Conservation (phyloP, 2,329 filamentous ascomycete genomes). For the Aaosphaeria arxii region DNA sequence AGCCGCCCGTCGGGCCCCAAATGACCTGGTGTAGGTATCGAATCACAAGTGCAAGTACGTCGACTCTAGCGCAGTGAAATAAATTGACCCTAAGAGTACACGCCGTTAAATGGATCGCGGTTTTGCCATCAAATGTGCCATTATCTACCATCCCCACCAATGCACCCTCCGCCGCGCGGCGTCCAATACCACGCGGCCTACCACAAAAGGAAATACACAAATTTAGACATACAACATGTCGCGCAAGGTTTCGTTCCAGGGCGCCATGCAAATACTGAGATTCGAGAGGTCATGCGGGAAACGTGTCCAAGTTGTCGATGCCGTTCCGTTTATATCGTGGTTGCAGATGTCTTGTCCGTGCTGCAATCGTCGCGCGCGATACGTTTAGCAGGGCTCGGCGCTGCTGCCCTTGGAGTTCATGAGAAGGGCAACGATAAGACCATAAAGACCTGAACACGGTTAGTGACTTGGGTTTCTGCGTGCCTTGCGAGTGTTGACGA, state of each 20-base stretch:
- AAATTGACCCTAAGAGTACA: constrained; percentile 10
- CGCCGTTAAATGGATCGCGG: constrained; percentile 8
- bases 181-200: neutral
- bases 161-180: neutral
- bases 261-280: constrained; percentile 23
- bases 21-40: too few species aligned
- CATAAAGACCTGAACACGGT: constrained; percentile 76
- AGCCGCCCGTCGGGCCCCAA: too few species aligned
- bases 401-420: constrained; percentile 87
- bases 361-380: constrained; percentile 20
- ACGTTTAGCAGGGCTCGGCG: constrained; percentile 14
- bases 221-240: constrained; percentile 35
- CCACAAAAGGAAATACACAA: constrained; percentile 28
- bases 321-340: constrained; percentile 10
- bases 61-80: constrained; percentile 2
- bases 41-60: neutral
- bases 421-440: constrained; percentile 95
- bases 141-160: constrained; percentile 11
- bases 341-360: constrained; percentile 27
- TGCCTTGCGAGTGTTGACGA: constrained; percentile 38
- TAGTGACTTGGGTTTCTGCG: constrained; percentile 1
- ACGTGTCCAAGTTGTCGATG: constrained; percentile 16
- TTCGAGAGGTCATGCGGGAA: constrained; percentile 2
- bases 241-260: constrained; percentile 13
- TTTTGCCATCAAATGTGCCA: constrained; percentile 8